Evolutionary conservation across 2,329 filamentous ascomycete genomes (phyloP), one percentile per base, ranked within the genome.

Genomic region (Metarhizium brunneum): DNA sequence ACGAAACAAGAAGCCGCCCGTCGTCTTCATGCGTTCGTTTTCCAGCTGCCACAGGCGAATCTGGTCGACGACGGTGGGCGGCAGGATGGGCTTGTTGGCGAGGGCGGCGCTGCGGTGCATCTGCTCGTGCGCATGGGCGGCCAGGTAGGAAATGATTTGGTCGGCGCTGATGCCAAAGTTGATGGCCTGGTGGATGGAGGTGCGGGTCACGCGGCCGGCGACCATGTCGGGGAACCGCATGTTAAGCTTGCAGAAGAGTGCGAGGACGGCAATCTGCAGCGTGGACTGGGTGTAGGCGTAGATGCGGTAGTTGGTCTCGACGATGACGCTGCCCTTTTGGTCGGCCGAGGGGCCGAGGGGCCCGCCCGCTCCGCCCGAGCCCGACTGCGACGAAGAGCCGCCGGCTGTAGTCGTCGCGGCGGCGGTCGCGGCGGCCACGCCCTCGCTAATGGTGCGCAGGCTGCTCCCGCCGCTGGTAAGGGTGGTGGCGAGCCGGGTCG

Each of bases 11-110:
- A 90, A 97, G 0, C 94, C 94, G 1, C 80, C 76, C 5, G 85
- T 90, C 1, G 88, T 84, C 69, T 88, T 88, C 82, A 99, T 95
- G 52, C 94, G 83, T 74, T 99, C 94, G 60, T 92, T 91, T 71
- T 99, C 94, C 53, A 97, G 85, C 75, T 99, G 92, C 94, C 94
- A 99, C 20, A 99, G 82, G 2, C 92, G 82, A 65, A 99, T 96
- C 76, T 99, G 94, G 71, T 99, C 94, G 60, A 96, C 90, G 16
- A 99, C 94, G 0, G 95, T 97, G 0, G 94, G 92, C 1, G 95
- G 94, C 2, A 99, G 80, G 16, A 96, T 83, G 2, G 92, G 88
- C 59, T 78, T 78, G 64, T 81, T 81, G 58, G 80, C 64, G 50
- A 77, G 61, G 30, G 77, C 73, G 6, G 82, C 80, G 47, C 82